These are phyloP conservation scores for Rhodomyrtus tomentosa DNA, from an alignment of 345 rosid genomes.

Conservation along the genomic window DNA sequence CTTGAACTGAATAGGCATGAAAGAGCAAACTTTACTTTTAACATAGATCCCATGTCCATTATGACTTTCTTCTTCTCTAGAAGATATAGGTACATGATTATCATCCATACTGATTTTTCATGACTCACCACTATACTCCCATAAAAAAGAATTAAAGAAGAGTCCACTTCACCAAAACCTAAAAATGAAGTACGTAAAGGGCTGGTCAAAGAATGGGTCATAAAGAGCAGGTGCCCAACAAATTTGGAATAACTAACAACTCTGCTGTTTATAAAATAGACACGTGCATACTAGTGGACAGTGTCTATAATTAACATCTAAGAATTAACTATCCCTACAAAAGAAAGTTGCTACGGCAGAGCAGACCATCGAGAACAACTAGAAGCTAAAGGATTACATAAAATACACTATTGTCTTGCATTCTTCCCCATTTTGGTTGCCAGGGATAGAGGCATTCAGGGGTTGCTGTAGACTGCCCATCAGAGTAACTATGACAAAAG, in stretches of 20 bases:
- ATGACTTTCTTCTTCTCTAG: background rate
- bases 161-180: background rate
- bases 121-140: background rate
- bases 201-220: background rate
- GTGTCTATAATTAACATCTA: background rate
- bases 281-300: background rate
- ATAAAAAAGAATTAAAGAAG: background rate
- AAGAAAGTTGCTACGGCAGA: background rate
- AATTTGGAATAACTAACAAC: background rate
- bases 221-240: background rate
- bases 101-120: background rate
- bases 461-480: background rate
- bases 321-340: background rate
- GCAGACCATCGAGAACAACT: background rate
- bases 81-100: background rate
- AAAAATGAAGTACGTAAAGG: background rate
- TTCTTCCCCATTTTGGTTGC: background rate
- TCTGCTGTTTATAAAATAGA: background rate
- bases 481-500: constrained; percentile 4
- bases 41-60: background rate
- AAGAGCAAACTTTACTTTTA: background rate
- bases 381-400: background rate
- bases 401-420: background rate
- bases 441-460: background rate
- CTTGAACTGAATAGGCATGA: background rate